These are phyloP conservation scores for Citrus inodora DNA, from an alignment of 345 rosid species.

Conservation along the genomic window DNA sequence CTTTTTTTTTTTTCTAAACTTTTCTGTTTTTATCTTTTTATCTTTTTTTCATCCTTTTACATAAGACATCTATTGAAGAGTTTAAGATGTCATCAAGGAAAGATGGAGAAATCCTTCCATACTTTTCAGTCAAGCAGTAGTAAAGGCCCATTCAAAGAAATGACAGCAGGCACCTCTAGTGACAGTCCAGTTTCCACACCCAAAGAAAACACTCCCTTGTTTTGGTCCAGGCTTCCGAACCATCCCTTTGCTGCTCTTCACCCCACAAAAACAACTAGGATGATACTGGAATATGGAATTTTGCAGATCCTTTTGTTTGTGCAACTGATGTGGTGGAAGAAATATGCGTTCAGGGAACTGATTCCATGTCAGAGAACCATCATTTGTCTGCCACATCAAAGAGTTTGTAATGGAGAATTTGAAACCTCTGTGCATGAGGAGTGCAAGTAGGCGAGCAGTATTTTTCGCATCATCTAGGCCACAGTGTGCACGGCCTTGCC, in stretches of 20 bases:
- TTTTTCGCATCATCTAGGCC: slow-evolving; percentile 57
- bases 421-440: slow-evolving; percentile 45
- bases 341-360: slow-evolving; percentile 21
- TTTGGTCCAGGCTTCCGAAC: slow-evolving; percentile 50
- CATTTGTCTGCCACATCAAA: slow-evolving; percentile 32
- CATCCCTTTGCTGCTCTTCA: slow-evolving; percentile 42
- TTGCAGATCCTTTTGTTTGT: slow-evolving; percentile 21
- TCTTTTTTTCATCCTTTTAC: not conserved
- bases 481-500: slow-evolving; percentile 54
- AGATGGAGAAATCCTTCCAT: not conserved
- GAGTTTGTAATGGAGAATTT: slow-evolving; percentile 47
- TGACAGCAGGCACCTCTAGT: slow-evolving; percentile 42
- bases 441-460: slow-evolving; percentile 49
- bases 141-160: slow-evolving; percentile 40
- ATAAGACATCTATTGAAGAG: no score
- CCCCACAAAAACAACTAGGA: slow-evolving; percentile 44
- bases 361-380: slow-evolving; percentile 19
- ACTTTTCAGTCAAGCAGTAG: slow-evolving; percentile 22
- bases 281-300: slow-evolving; percentile 27
- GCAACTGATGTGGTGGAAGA: slow-evolving; percentile 14
- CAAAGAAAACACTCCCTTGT: slow-evolving; percentile 47
- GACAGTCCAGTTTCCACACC: slow-evolving; percentile 53
- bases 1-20: no score
- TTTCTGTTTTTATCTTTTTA: no score
- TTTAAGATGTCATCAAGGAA: not conserved